These are phyloP conservation scores for Phialemonium atrogriseum DNA, from an alignment of 2,329 filamentous ascomycete genomes.

Conservation along the genomic window DNA sequence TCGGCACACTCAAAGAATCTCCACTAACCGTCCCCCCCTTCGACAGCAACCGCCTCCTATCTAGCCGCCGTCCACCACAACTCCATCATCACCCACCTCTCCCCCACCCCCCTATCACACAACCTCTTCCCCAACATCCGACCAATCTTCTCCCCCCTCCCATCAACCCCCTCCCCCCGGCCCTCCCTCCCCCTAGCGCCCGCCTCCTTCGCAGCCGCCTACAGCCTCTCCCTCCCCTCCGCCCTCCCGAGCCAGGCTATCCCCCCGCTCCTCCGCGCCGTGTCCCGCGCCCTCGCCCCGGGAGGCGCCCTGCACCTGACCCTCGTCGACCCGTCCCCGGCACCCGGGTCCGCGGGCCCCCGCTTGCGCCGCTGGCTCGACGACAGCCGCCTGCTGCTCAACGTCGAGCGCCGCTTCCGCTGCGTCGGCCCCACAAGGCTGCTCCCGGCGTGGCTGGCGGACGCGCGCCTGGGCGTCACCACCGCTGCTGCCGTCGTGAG, in stretches of 20 bases:
- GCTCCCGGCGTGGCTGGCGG: conserved; percentile 50
- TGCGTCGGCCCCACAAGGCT: conserved; percentile 51
- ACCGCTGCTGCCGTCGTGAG: conserved; percentile 39
- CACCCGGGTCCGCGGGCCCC: conserved; percentile 46
- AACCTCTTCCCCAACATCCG: conserved; percentile 29
- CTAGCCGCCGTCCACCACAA: conserved; percentile 34
- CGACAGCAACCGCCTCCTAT: conserved; percentile 38
- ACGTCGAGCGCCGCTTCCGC: conserved; percentile 49
- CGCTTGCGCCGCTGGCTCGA: conserved; percentile 54
- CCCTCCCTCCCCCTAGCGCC: conserved; percentile 31
- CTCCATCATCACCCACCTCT: conserved; percentile 37
- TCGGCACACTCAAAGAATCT: conserved; percentile 1
- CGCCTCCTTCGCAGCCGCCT: conserved; percentile 38
- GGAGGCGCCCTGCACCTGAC: conserved; percentile 50
- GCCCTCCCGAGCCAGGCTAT: conserved; percentile 49
- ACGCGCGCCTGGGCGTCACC: conserved; percentile 40
- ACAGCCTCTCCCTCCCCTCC: conserved; percentile 47
- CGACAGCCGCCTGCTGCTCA: conserved; percentile 48
- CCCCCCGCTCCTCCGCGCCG: conserved; percentile 44
- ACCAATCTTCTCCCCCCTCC: conserved; percentile 28
- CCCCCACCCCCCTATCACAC: conserved; percentile 29
- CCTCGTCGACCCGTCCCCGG: conserved; percentile 55
- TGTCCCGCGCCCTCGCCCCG: conserved; percentile 45
- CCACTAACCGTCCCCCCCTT: too few relatives aligned
- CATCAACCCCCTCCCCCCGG: conserved; percentile 24